Percentiles rank a stretch among this genome's conserved stretches.
Evolutionary conservation across 2,329 filamentous ascomycete species (phyloP).

Genomic region (Exophiala sideris): DNA sequence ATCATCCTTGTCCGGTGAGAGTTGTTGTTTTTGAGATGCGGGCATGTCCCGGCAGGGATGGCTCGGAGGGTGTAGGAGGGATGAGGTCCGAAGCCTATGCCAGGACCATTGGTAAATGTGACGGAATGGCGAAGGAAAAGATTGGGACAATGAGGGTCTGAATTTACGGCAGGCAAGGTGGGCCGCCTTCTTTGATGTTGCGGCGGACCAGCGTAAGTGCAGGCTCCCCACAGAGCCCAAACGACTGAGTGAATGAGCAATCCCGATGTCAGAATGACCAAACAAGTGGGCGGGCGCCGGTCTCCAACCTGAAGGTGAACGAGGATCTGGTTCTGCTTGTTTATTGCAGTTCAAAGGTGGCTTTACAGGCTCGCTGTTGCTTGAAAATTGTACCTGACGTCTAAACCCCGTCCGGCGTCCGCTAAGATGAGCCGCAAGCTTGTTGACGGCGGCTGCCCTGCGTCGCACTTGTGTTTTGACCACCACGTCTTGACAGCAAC

Average conservation of each 20-base stretch:
- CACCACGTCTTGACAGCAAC: no score
- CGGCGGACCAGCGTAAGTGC: background rate
- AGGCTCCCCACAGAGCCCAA: background rate
- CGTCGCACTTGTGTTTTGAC: no score
- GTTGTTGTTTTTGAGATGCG: conserved; percentile 30
- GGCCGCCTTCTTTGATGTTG: conserved; percentile 6
- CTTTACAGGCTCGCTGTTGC: no score
- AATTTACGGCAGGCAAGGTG: conserved; percentile 12
- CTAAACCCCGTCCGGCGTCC: no score
- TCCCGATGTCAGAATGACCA: background rate
- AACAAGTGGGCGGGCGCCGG: no score
- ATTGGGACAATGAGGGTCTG: conserved; percentile 12
- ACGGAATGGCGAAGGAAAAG: conserved; percentile 4
- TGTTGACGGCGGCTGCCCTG: no score
- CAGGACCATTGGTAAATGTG: conserved; percentile 18
- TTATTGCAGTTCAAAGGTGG: no score
- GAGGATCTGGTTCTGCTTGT: no score
- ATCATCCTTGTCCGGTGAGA: conserved; percentile 29
- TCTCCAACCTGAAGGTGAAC: no score
- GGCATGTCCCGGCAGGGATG: conserved; percentile 35
- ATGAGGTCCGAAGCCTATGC: conserved; percentile 19
- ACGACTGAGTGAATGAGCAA: background rate
- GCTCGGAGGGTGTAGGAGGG: conserved; percentile 30
- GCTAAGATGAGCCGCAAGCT: no score
- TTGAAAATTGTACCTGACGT: no score